A percentile compares a stretch with the other conserved stretches of the same genome.
Evolutionary conservation across 164 flowering plant species (phyloP).

Genomic region (Paratinospora sagittata): DNA sequence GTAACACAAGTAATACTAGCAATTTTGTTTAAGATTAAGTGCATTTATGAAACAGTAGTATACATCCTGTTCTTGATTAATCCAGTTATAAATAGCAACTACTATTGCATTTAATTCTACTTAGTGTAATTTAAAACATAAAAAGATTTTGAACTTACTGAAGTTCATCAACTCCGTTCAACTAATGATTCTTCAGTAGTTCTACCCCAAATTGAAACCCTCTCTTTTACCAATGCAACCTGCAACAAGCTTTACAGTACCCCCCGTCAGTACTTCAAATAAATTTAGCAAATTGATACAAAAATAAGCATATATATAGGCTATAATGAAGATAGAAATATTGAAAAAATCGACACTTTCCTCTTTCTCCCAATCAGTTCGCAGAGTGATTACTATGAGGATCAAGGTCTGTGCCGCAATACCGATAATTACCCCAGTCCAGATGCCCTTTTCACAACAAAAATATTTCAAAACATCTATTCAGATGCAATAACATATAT

Average conservation of each 20-base stretch:
- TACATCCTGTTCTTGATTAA: too few relatives aligned
- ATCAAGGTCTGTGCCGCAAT: conserved; percentile 17
- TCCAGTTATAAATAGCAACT: too few relatives aligned
- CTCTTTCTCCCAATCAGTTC: conserved; percentile 24
- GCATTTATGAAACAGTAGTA: too few relatives aligned
- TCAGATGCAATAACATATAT: too few relatives aligned
- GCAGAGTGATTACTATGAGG: conserved; percentile 10
- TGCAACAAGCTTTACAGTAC: background rate
- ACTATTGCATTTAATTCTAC: too few relatives aligned
- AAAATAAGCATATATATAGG: background rate
- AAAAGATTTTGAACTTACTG: background rate
- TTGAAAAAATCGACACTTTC: conserved; percentile 2
- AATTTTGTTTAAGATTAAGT: too few relatives aligned
- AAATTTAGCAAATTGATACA: background rate
- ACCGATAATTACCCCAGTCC: conserved; percentile 19
- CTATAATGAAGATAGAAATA: background rate
- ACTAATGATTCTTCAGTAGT: background rate
- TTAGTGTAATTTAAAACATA: background rate
- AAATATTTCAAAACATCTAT: background rate
- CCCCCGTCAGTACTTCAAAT: background rate
- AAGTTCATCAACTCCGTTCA: background rate
- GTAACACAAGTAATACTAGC: too few relatives aligned
- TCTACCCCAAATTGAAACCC: conserved; percentile 1
- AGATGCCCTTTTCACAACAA: conserved; percentile 16
- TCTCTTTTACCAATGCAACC: background rate